Base-by-base conservation (phyloP, 768 basidiomycete genomes). In the Suillus tomentosus region DNA sequence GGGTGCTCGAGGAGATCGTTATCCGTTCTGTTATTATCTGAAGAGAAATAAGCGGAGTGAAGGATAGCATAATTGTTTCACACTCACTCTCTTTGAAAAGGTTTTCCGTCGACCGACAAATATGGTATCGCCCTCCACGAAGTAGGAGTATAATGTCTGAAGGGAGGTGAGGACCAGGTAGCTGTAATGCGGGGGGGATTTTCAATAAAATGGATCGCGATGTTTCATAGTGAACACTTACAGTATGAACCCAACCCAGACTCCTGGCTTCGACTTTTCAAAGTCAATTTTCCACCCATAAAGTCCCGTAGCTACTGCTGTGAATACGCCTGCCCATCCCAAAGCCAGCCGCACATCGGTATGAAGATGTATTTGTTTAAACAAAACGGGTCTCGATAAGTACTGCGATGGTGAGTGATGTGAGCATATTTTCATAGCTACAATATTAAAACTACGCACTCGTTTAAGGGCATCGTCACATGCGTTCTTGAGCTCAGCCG, bases 11-110 rank as follows among this genome's bases (percentile, higher is more conserved):
- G 24, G 86, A 83, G 62, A 96, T 82, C 36, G 88, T 91, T 77
- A 98, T 85, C 67, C 90, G 87, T 73, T 98, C 95, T 3, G 93
- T 94, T 55, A 96, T 89, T 72, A 97, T 96, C 90, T 96, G 74
- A 8, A 31, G 47, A 64, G 53, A 42, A 65, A 27, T 39, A 53
- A 64, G 61, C 54, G 47, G 59, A 13, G 43, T 15, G 39, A 59
- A 34, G 57, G 31, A 64, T 17, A 27, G 19, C 50, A 34, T 15
- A 31, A 55, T 27, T 15, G n/a, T 3, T 8, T 54, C 43, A 58
- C 24, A 79, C 88, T 64, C 68, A 94, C 92, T 64, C 93, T 84
- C 75, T 93, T 94, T 17, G 92, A 91, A 66, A 96, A 87, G 17
- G 92, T 90, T 78, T 96, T 95, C 67, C 95, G 87, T 73, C 90